Conservation (phyloP, 1,139 yeast genomes). For the Saccharomyces hybrid region DNA sequence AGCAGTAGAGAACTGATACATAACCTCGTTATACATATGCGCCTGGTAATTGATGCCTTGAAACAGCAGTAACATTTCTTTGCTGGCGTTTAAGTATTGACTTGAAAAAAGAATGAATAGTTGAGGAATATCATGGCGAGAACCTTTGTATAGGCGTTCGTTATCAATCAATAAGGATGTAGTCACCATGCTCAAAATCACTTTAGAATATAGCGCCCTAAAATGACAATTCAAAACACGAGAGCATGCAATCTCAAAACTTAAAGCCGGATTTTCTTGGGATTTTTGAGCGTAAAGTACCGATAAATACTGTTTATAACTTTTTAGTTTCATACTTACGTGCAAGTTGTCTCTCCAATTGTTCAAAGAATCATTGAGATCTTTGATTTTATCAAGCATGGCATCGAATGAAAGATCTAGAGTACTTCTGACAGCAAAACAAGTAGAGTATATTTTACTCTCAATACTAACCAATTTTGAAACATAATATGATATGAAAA, state of each 20-base stretch:
- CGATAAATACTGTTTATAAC: conserved; percentile 20
- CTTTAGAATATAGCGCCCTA: conserved; percentile 14
- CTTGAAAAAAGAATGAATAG: conserved; percentile 11
- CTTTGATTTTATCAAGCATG: conserved; percentile 16
- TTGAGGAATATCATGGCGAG: conserved; percentile 13
- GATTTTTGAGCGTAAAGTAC: conserved; percentile 16
- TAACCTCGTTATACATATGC: conserved; percentile 18
- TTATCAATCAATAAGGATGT: conserved; percentile 19
- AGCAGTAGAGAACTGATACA: conserved; percentile 19
- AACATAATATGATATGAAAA: conserved; percentile 20
- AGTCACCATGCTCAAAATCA: conserved; percentile 17
- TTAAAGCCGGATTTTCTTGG: conserved; percentile 16
- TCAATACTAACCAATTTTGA: conserved; percentile 16
- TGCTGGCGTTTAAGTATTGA: conserved; percentile 11
- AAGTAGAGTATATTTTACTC: conserved; percentile 13
- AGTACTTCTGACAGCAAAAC: conserved; percentile 19
- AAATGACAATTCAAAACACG: conserved; percentile 22
- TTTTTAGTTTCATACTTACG: conserved; percentile 18
- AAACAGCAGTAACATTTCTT: conserved; percentile 15
- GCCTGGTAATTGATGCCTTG: conserved; percentile 17
- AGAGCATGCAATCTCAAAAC: conserved; percentile 20
- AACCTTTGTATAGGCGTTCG: conserved; percentile 8
- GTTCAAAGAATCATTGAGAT: conserved; percentile 13
- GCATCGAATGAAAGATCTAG: conserved; percentile 19
- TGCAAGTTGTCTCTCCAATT: conserved; percentile 24